phyloP scores from a whole-genome alignment of 805 yeast genomes.

The Saturnispora diversa region DNA sequence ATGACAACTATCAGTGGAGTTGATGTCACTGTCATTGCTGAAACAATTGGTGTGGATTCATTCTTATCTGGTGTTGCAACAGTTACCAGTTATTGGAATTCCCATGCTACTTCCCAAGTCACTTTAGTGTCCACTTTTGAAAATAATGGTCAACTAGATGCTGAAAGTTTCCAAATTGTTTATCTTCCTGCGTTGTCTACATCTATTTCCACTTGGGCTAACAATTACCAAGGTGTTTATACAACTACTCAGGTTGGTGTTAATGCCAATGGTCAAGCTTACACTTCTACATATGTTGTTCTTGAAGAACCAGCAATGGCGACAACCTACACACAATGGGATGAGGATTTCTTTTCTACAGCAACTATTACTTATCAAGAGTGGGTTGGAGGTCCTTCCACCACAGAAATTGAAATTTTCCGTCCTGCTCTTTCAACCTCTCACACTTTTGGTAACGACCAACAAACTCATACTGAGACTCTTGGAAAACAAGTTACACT shows the following conservation, averaged over 20 bases:
- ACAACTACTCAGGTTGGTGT: not conserved
- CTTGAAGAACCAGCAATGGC: slow-evolving; percentile 1
- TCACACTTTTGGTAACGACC: not conserved
- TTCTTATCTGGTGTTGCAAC: not conserved
- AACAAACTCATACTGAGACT: not conserved
- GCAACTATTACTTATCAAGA: not conserved
- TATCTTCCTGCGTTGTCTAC: slow-evolving; percentile 7
- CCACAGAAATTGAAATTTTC: slow-evolving; percentile 1
- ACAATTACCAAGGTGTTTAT: not conserved
- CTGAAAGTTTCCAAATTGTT: not conserved
- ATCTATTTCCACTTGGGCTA: slow-evolving; percentile 4
- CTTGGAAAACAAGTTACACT: not conserved
- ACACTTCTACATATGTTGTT: slow-evolving; percentile 1
- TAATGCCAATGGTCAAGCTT: slow-evolving; percentile 1
- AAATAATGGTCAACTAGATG: not conserved
- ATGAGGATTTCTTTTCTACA: not conserved
- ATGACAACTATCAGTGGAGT: slow-evolving; percentile 1
- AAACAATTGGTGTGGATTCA: slow-evolving; percentile 9
- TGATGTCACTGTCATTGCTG: slow-evolving; percentile 1
- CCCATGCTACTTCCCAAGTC: not conserved
- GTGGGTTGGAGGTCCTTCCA: not conserved
- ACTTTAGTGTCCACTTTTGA: not conserved
- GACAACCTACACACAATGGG: slow-evolving; percentile 3
- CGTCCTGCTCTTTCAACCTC: slow-evolving; percentile 6
- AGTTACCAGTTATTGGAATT: not conserved